phyloP scores from a whole-genome alignment of 192 early-diverging fungal species.

The Funneliformis mosseae region DNA sequence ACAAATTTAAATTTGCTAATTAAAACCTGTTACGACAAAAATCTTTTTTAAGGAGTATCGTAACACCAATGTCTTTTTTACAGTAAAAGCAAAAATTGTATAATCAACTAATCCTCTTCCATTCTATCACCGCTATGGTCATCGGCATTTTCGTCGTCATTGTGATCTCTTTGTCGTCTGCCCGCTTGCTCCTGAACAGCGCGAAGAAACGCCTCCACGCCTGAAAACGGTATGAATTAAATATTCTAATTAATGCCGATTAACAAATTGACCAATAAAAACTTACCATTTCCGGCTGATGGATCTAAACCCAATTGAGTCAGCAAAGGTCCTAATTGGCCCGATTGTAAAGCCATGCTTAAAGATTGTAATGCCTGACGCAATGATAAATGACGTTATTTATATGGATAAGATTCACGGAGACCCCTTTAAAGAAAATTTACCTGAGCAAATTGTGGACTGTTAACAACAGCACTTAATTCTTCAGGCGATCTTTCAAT shows the following conservation, averaged over 20 bases:
- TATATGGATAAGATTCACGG: neutral
- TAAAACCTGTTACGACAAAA: too few species aligned
- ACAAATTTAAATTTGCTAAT: too few species aligned
- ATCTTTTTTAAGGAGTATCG: too few species aligned
- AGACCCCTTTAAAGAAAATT: neutral
- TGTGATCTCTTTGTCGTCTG: conserved; percentile 11
- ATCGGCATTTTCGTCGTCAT: conserved; percentile 18
- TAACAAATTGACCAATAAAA: neutral
- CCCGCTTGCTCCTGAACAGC: conserved; percentile 47
- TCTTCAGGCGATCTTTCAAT: conserved; percentile 49
- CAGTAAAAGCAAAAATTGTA: neutral
- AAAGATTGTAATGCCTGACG: conserved; percentile 52
- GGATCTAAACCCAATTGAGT: conserved; percentile 53
- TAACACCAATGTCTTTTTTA: too few species aligned
- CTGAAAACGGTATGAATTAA: conserved; percentile 25
- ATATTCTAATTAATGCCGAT: too few species aligned
- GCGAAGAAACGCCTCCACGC: conserved; percentile 48
- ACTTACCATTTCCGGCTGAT: conserved; percentile 50
- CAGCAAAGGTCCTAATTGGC: conserved; percentile 55
- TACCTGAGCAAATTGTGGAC: conserved; percentile 49
- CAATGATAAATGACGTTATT: neutral
- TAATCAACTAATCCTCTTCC: conserved; percentile 25
- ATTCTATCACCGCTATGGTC: conserved; percentile 30
- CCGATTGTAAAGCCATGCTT: conserved; percentile 52
- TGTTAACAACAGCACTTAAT: conserved; percentile 48